Conservation (phyloP, 352 stramenopile genomes). For the Stramenopiles sp. region DNA sequence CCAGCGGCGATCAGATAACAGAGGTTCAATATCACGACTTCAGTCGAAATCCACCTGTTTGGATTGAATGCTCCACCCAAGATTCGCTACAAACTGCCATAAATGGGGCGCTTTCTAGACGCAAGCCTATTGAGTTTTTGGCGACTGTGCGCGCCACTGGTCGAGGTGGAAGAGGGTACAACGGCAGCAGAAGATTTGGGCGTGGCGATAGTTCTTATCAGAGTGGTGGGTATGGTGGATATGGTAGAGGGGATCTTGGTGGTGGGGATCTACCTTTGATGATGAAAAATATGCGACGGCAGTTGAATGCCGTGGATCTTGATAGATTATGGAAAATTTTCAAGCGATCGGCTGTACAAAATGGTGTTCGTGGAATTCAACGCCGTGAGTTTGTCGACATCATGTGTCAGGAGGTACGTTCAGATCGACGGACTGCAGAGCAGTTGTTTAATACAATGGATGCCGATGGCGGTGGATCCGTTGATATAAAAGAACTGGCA, state of each 20-base stretch:
- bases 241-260: background rate
- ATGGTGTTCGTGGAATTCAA: background rate
- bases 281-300: background rate
- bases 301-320: background rate
- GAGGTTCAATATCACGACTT: background rate
- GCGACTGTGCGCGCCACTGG: background rate
- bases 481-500: background rate
- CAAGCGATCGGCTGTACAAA: background rate
- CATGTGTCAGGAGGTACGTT: background rate
- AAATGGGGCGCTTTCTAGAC: background rate
- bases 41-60: background rate
- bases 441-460: background rate
- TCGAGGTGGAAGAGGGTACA: background rate
- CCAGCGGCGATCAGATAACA: background rate
- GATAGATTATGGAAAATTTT: background rate
- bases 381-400: background rate
- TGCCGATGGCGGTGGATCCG: background rate
- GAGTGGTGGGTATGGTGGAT: background rate
- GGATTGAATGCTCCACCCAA: background rate
- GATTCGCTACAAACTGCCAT: background rate
- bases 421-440: background rate
- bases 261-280: background rate
- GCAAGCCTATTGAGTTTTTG: background rate
- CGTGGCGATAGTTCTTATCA: too few species aligned
- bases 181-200: too few species aligned